phyloP scores from a whole-genome alignment of 345 rosid genomes.

The Populus nigra region DNA sequence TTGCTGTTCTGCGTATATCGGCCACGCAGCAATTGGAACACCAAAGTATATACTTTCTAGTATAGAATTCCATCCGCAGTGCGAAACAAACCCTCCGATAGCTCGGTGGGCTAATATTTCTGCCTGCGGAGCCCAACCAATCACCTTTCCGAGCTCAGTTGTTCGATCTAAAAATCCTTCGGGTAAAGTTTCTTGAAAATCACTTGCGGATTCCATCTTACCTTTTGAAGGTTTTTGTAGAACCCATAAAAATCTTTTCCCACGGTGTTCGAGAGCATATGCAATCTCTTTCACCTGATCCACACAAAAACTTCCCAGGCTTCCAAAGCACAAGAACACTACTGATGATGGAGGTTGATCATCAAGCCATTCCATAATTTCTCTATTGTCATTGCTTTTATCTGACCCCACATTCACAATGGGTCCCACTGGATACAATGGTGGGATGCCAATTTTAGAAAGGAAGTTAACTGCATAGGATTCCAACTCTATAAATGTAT shows the following conservation, averaged over 20 bases:
- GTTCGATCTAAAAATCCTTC: slow-evolving; percentile 18
- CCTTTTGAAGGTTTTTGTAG: slow-evolving; percentile 9
- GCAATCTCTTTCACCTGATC: background rate
- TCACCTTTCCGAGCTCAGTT: background rate
- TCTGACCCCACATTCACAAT: background rate
- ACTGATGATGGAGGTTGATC: background rate
- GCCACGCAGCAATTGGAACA: slow-evolving; percentile 15
- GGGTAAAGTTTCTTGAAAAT: background rate
- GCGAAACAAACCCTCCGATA: slow-evolving; percentile 17
- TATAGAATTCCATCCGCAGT: slow-evolving; percentile 20
- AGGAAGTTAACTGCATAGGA: slow-evolving; percentile 2
- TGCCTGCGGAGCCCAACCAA: slow-evolving; percentile 18
- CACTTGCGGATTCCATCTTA: background rate
- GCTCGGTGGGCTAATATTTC: slow-evolving; percentile 14
- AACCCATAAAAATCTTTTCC: slow-evolving; percentile 6
- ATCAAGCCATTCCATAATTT: slow-evolving; percentile 8
- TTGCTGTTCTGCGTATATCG: slow-evolving; percentile 3
- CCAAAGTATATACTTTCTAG: slow-evolving; percentile 11
- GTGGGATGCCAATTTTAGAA: background rate
- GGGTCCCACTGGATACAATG: slow-evolving; percentile 4
- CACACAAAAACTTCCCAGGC: background rate
- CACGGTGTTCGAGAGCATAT: background rate
- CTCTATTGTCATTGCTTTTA: background rate
- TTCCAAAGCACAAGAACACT: slow-evolving; percentile 17
- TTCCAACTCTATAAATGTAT: slow-evolving; percentile 10